phyloP scores from a whole-genome alignment of 495 filamentous ascomycete species.

The Viridothelium virens region DNA sequence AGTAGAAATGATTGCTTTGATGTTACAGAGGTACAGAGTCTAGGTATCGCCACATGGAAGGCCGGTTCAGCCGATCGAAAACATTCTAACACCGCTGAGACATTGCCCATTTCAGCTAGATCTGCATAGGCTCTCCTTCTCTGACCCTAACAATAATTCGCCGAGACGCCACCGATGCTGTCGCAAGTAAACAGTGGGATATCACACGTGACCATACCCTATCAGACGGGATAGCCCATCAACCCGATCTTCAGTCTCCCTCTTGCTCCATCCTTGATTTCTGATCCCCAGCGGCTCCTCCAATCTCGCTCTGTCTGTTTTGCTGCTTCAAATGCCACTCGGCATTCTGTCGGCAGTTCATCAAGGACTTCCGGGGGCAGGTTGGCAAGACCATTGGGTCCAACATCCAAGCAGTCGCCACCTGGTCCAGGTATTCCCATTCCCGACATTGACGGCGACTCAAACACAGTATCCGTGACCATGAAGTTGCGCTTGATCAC shows the following conservation, averaged over 20 bases:
- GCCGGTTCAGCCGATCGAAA: background rate
- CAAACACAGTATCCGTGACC: slow-evolving; percentile 62
- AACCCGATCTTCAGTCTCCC: slow-evolving; percentile 43
- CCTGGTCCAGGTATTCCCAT: slow-evolving; percentile 60
- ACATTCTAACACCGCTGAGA: background rate
- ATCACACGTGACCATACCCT: slow-evolving; percentile 17
- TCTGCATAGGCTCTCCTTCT: no score
- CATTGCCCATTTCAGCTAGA: background rate
- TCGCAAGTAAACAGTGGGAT: slow-evolving; percentile 9
- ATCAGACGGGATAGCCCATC: slow-evolving; percentile 35
- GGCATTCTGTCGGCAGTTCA: slow-evolving; percentile 64
- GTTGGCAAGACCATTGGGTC: slow-evolving; percentile 58
- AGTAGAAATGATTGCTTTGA: background rate
- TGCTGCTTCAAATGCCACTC: slow-evolving; percentile 58
- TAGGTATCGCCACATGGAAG: background rate
- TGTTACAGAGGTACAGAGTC: background rate
- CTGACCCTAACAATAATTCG: background rate
- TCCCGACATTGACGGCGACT: slow-evolving; percentile 50
- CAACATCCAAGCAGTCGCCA: slow-evolving; percentile 47
- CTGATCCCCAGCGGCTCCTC: slow-evolving; percentile 64
- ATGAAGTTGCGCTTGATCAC: slow-evolving; percentile 65
- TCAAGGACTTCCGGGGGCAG: slow-evolving; percentile 60
- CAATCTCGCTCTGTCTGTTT: slow-evolving; percentile 55
- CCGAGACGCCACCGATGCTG: slow-evolving; percentile 6
- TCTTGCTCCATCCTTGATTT: slow-evolving; percentile 45